Conservation (phyloP, 345 rosid species). For the Hevea brasiliensis region DNA sequence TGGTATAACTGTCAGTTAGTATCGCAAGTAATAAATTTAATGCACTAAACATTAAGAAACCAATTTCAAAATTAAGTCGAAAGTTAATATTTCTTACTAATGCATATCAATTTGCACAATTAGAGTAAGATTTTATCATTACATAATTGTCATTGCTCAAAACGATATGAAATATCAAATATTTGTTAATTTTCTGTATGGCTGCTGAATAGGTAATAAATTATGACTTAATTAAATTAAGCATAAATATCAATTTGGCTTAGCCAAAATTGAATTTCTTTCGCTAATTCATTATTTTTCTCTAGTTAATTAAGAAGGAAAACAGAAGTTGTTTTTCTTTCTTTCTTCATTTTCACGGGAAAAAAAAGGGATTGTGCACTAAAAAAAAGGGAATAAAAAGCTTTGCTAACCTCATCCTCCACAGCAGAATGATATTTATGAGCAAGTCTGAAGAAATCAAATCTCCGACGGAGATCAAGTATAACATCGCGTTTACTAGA, state of each 20-base stretch:
- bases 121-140: too few species aligned
- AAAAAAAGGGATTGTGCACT: not conserved
- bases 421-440: slow-evolving; percentile 61
- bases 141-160: too few species aligned
- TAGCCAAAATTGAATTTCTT: not conserved
- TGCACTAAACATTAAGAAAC: too few species aligned
- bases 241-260: not conserved
- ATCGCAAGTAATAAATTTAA: too few species aligned
- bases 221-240: not conserved
- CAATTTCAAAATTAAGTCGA: too few species aligned
- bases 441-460: slow-evolving; percentile 66
- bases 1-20: too few species aligned
- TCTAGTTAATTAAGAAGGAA: not conserved
- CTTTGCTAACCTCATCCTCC: slow-evolving; percentile 68
- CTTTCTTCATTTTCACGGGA: not conserved
- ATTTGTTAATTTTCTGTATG: not conserved
- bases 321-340: not conserved
- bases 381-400: not conserved
- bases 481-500: slow-evolving; percentile 24
- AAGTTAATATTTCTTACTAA: too few species aligned
- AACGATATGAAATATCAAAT: too few species aligned
- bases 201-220: not conserved
- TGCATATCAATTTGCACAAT: too few species aligned
- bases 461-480: slow-evolving; percentile 44
- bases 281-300: not conserved